phyloP scores from a whole-genome alignment of 352 stramenopile genomes.

The Albugo laibachii region DNA sequence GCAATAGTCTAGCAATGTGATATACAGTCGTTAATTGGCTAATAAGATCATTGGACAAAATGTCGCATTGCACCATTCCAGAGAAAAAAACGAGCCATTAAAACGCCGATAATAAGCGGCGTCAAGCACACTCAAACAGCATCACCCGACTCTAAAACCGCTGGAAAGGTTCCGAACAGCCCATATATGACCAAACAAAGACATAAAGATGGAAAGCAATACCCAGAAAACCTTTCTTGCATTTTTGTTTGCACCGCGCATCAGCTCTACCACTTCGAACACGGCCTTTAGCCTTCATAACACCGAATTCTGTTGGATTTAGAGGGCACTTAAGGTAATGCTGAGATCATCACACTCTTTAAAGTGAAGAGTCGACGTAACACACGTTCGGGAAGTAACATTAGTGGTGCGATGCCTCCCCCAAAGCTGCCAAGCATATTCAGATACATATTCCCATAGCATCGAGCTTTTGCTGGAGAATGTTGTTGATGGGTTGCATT shows the following conservation, averaged over 20 bases:
- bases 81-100: background rate
- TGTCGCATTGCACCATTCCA: background rate
- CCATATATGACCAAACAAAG: too few relatives aligned
- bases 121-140: constrained; percentile 2
- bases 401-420: constrained; percentile 44
- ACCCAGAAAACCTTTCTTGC: constrained; percentile 77
- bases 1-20: too few relatives aligned
- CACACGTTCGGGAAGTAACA: constrained; percentile 57
- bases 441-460: constrained; percentile 22
- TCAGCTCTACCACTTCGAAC: constrained; percentile 39
- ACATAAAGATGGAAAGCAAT: background rate
- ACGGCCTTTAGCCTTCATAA: constrained; percentile 43
- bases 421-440: constrained; percentile 66
- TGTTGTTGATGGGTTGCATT: constrained; percentile 1
- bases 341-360: constrained; percentile 82
- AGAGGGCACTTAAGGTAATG: constrained; percentile 55
- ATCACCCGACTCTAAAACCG: constrained; percentile 6
- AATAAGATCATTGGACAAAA: too few relatives aligned
- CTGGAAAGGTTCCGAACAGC: too few relatives aligned
- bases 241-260: constrained; percentile 76
- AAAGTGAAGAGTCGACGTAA: constrained; percentile 77
- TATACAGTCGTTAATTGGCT: too few relatives aligned
- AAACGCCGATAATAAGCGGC: constrained; percentile 7
- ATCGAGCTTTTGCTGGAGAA: constrained; percentile 5
- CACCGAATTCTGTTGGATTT: constrained; percentile 72